Base-by-base conservation (phyloP, 495 filamentous ascomycete genomes). In the Lepraria neglecta region DNA sequence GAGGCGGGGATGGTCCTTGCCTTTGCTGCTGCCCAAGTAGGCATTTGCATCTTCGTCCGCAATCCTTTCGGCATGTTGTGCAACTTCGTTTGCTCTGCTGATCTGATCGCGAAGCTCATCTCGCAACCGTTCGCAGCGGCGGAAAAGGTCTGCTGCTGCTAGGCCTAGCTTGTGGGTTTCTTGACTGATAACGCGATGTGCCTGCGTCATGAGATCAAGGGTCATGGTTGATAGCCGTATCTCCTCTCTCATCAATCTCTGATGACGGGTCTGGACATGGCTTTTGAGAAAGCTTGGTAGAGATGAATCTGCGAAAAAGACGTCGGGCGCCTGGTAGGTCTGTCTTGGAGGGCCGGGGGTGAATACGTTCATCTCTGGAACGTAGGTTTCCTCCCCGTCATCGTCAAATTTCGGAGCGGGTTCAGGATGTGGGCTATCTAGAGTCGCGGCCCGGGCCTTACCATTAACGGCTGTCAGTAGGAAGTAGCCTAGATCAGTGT, bases 111-210 rank as follows among this genome's bases (percentile, higher is more conserved):
- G 73, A 56, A 95, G 77, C 71, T 95, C 90, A 3, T 77, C 75
- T 67, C 83, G 84, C 45, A 96, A 73, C 15, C 85, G 76, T 67
- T 90, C 82, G 66, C 88, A 92, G 27, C 87, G 81, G 17, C 85
- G 79, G 76, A 95, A 95, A 10, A 96, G 76, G 67, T 95, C 89
- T 1, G 91, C 83, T 3, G 89, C 91, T 12, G 88, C 90, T 55
- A 79, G 69, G 43, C 87, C 86, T 30, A 96, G 77, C 6, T 76
- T 75, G 64, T 86, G 78, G 0, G 90, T 94, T 72, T 96, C 88
- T 21, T 78, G 74, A 56, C 84, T 85, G 24, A 95, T 74, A 3
- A 89, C 77, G 50, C 86, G 81, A 70, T 96, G 91, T 0, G 86
- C 87, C 33, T 88, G 82, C 0, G 85, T 85, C 64, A 96, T 82